These are phyloP conservation scores for Jaltomata sinuosa DNA, from an alignment of 257 asterid species.

Conservation along the genomic window DNA sequence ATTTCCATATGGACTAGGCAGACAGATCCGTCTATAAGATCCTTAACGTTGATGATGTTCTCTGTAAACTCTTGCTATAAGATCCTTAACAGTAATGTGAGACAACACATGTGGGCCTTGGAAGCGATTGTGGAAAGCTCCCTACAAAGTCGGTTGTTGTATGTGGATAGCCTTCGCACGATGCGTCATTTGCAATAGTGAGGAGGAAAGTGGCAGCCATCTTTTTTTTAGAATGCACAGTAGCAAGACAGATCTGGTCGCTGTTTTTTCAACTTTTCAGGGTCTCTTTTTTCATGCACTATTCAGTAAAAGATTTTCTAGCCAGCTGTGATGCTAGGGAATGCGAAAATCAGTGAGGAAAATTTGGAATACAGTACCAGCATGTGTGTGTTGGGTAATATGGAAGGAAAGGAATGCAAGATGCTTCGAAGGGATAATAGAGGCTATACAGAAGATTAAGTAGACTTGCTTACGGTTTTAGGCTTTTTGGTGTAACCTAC, in stretches of 20 bases:
- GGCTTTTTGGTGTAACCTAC: background rate
- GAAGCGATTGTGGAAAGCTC: background rate
- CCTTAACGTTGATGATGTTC: background rate
- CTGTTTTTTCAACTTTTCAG: background rate
- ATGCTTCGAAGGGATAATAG: background rate
- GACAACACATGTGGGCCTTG: background rate
- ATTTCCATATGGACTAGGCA: background rate
- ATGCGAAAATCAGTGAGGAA: background rate
- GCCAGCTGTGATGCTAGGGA: background rate
- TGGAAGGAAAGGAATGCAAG: background rate
- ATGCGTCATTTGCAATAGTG: background rate
- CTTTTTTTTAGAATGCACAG: too few relatives aligned
- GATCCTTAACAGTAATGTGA: background rate
- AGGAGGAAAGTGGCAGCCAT: background rate
- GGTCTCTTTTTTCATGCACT: background rate
- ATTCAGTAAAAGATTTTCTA: background rate
- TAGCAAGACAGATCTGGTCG: background rate
- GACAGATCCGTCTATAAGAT: background rate
- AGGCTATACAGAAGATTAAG: background rate
- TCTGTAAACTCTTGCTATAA: background rate
- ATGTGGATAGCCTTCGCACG: background rate
- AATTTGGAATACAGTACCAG: background rate
- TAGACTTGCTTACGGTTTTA: background rate
- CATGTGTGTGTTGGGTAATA: background rate
- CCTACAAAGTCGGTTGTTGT: background rate